phyloP scores from a whole-genome alignment of 108 stramenopile genomes.

The Discostella pseudostelligera region DNA sequence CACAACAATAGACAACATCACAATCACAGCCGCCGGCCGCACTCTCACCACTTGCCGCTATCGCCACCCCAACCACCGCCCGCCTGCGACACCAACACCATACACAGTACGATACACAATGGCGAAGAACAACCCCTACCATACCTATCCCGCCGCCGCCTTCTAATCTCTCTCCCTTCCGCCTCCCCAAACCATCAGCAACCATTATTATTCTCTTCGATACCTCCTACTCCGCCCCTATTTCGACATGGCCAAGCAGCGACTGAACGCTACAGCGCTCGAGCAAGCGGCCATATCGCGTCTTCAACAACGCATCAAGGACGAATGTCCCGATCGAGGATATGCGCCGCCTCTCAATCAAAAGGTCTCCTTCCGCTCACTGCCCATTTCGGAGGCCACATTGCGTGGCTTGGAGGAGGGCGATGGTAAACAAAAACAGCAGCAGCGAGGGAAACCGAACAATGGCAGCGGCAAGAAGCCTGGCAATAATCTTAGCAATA shows the following conservation, averaged over 20 bases:
- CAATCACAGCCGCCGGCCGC: no score
- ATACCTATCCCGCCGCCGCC: no score
- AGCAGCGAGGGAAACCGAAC: constrained; percentile 1
- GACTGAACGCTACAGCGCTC: constrained; percentile 9
- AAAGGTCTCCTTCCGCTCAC: constrained; percentile 74
- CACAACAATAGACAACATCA: neutral
- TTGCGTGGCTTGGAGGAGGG: constrained; percentile 71
- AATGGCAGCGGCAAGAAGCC: constrained; percentile 6
- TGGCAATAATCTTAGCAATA: constrained; percentile 29
- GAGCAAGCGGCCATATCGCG: constrained; percentile 24
- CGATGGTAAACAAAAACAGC: constrained; percentile 14
- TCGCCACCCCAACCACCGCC: no score
- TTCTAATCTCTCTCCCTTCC: no score
- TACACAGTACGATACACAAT: no score
- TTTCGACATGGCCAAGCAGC: neutral
- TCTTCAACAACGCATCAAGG: constrained; percentile 51
- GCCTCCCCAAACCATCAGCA: no score
- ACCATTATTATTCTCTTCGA: no score
- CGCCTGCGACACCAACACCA: no score
- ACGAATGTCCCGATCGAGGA: constrained; percentile 72
- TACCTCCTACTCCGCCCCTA: no score
- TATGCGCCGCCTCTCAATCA: constrained; percentile 63
- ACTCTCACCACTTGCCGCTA: no score
- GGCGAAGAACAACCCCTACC: no score
- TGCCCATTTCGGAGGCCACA: constrained; percentile 70